Conservation (phyloP, 345 rosid genomes). For the Zanthoxylum bungeanum region DNA sequence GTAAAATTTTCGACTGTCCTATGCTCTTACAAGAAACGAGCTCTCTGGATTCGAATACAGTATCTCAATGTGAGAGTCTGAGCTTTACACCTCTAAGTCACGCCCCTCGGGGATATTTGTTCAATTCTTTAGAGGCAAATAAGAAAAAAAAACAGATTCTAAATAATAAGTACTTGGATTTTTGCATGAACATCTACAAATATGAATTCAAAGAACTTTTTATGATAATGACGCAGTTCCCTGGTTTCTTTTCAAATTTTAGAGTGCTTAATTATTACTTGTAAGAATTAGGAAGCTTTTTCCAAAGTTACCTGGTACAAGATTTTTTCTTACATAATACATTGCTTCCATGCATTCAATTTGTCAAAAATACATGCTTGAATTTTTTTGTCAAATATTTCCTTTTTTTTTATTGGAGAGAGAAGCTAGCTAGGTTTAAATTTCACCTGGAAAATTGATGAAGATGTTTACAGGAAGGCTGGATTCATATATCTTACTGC, state of each 20-base stretch:
- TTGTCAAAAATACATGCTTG: too few species aligned
- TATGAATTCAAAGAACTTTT: not conserved
- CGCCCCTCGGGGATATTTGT: too few species aligned
- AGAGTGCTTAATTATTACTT: slow-evolving; percentile 1
- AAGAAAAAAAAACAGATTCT: not conserved
- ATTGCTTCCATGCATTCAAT: too few species aligned
- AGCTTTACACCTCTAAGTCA: too few species aligned
- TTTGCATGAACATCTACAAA: not conserved
- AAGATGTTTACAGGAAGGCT: not conserved
- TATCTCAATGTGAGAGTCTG: too few species aligned
- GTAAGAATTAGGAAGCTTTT: not conserved
- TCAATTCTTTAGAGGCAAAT: not conserved
- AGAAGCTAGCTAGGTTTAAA: not conserved
- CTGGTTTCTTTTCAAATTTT: not conserved
- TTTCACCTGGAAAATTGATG: not conserved
- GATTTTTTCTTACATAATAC: not conserved
- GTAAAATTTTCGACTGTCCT: too few species aligned
- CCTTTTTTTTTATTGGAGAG: too few species aligned
- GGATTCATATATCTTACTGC: not conserved
- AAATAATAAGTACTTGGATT: not conserved
- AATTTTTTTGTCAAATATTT: too few species aligned
- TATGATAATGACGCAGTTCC: not conserved
- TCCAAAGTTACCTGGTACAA: not conserved
- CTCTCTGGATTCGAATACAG: too few species aligned
- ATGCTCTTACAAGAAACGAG: too few species aligned